Percentiles rank a stretch among this genome's conserved stretches.
Conservation (phyloP, 768 basidiomycete species). For the Rhizopogon rudus region DNA sequence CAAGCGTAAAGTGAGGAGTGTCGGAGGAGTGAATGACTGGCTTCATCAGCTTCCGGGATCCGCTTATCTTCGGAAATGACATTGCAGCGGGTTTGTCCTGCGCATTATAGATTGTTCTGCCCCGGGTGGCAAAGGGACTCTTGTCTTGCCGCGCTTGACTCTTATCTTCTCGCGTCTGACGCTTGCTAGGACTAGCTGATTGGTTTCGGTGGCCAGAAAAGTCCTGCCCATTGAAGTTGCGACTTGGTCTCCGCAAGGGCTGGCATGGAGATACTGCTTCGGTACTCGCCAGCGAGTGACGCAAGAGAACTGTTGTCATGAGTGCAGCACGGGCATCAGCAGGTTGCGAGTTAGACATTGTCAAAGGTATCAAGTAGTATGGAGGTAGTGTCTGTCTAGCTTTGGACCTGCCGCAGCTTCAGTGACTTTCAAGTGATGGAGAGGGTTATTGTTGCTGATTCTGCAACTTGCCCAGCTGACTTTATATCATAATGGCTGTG, state of each 20-base stretch:
- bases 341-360: constrained; percentile 20
- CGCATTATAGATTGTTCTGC: constrained; percentile 27
- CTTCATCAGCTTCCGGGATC: background rate
- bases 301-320: constrained; percentile 23
- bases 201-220: background rate
- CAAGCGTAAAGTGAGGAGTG: background rate
- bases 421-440: background rate
- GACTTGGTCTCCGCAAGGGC: constrained; percentile 1
- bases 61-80: background rate
- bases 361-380: constrained; percentile 1
- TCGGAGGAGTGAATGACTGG: background rate
- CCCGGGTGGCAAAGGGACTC: constrained; percentile 10
- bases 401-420: constrained; percentile 10
- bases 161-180: background rate
- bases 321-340: constrained; percentile 32
- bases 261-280: background rate
- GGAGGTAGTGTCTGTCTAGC: background rate
- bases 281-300: constrained; percentile 15
- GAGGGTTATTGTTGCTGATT: background rate
- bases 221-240: constrained; percentile 3
- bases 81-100: background rate
- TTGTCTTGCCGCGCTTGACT: background rate
- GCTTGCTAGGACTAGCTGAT: background rate
- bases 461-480: background rate
- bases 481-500: constrained; percentile 18